Evolutionary conservation across 805 yeast genomes (phyloP), one percentile per base, ranked within the genome.

Genomic region (Saturnispora sekii): DNA sequence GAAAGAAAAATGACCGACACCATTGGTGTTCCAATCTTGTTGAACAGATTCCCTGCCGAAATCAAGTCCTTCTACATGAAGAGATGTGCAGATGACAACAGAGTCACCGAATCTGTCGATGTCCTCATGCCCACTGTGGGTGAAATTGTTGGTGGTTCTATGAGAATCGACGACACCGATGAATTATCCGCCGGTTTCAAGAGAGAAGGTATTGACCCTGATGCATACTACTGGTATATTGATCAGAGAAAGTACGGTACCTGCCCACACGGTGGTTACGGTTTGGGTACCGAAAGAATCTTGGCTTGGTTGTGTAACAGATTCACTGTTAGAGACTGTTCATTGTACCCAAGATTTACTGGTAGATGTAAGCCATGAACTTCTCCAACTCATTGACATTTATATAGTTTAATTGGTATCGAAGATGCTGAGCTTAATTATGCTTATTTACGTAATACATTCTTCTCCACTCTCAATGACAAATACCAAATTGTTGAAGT

Each of bases 121-220:
- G 96, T 93, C 32, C 74, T 93, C 63, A 89, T 93, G 96, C 99
- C 99, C 58, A 90, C 86, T 57, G 99, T 93, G 48, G 99, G 99
- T 63, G 99, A 93, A 70, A 84, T 93, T 59, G 86, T 95, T 38
- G 99, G 99, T 66, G 99, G 98, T 48, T 90, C 97, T 40, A 93
- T 93, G 99, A 89, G 99, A 77, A 88, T 87, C 53, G 78, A 74
- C 51, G 77, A 79, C 57, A 68, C 74, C 48, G 87, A 86, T 37
- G 97, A 90, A 66, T 74, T 93, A 56, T 63, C 84, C 57, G 95
- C 79, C 39, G 97, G 96, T 42, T 84, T 90, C 75, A 81, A 81
- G 69, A 85, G 97, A 69, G 99, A 93, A 71, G 80, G 81, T 47
- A 85, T 93, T 59, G 81, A 79, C 62, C 74, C 86, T 45, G 77